These are phyloP conservation scores for Euryodendron excelsum DNA, from an alignment of 148 eudicot genomes.

Conservation along the genomic window DNA sequence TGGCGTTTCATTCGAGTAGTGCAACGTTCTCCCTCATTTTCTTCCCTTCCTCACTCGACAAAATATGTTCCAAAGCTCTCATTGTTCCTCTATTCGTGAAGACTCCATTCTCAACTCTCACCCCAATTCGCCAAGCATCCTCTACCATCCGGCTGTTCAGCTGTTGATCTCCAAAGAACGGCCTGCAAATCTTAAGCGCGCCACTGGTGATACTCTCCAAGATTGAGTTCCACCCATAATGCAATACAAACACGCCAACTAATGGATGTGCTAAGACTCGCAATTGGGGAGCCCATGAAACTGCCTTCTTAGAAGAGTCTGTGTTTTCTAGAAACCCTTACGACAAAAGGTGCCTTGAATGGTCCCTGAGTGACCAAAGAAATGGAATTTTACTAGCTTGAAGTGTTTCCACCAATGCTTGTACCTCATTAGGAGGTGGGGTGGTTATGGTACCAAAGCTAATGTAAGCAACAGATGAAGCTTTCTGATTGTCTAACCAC, in stretches of 20 bases:
- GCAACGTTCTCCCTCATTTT: constrained; percentile 28
- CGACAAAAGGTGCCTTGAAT: constrained; percentile 30
- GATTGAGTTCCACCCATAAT: constrained; percentile 78
- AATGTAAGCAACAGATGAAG: constrained; percentile 48
- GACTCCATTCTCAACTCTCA: constrained; percentile 37
- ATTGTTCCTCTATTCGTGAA: constrained; percentile 30
- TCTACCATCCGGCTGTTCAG: constrained; percentile 49
- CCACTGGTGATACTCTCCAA: constrained; percentile 55
- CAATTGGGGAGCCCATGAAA: constrained; percentile 74
- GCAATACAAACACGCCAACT: constrained; percentile 59
- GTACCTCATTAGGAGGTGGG: constrained; percentile 41
- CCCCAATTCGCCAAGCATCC: constrained; percentile 40
- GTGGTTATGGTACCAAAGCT: constrained; percentile 54
- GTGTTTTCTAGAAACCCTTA: constrained; percentile 38
- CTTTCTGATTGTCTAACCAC: constrained; percentile 43
- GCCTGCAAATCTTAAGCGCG: constrained; percentile 68
- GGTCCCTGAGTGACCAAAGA: constrained; percentile 56
- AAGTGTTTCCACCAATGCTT: constrained; percentile 49
- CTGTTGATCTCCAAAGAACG: constrained; percentile 59
- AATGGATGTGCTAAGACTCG: constrained; percentile 40
- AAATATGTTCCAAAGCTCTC: constrained; percentile 26
- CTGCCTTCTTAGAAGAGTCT: constrained; percentile 35
- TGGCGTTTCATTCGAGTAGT: constrained; percentile 14
- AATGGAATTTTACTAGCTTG: constrained; percentile 41
- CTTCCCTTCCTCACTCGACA: constrained; percentile 20